phyloP scores from a whole-genome alignment of 2,329 filamentous ascomycete species.

The Colletotrichum destructivum region DNA sequence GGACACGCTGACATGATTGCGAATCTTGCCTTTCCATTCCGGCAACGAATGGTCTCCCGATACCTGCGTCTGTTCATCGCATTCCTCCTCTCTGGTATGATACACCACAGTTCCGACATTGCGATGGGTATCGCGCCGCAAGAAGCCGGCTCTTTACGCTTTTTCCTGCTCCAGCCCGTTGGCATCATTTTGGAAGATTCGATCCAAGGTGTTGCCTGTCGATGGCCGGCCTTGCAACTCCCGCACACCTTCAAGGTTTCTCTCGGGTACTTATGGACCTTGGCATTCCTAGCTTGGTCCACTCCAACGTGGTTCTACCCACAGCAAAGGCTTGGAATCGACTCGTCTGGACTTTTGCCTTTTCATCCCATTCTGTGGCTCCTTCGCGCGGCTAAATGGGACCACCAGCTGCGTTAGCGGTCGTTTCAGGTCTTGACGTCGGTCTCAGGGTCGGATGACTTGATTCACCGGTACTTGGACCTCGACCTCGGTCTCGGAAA shows the following conservation, averaged over 20 bases:
- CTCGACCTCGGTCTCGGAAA: too few species aligned
- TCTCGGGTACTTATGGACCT: background rate
- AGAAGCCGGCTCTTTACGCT: background rate
- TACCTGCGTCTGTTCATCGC: background rate
- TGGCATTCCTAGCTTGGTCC: background rate
- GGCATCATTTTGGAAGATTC: background rate
- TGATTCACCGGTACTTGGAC: too few species aligned
- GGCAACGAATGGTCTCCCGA: background rate
- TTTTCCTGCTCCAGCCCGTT: background rate
- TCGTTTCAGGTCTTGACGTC: too few species aligned
- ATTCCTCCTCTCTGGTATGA: background rate
- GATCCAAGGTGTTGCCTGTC: background rate
- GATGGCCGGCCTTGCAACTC: background rate
- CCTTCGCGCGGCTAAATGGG: too few species aligned
- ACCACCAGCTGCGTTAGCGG: too few species aligned
- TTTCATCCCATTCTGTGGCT: too few species aligned
- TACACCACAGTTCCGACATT: background rate
- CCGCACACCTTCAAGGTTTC: background rate
- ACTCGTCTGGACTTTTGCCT: too few species aligned
- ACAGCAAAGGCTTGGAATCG: background rate
- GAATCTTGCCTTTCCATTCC: background rate
- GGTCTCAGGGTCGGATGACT: too few species aligned
- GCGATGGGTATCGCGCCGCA: background rate
- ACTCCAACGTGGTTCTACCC: slow-evolving; percentile 1
- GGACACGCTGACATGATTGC: background rate